A percentile compares a stretch with the other conserved stretches of the same genome.
Evolutionary conservation across 805 yeast species (phyloP).

Genomic region (Brettanomyces naardenensis): DNA sequence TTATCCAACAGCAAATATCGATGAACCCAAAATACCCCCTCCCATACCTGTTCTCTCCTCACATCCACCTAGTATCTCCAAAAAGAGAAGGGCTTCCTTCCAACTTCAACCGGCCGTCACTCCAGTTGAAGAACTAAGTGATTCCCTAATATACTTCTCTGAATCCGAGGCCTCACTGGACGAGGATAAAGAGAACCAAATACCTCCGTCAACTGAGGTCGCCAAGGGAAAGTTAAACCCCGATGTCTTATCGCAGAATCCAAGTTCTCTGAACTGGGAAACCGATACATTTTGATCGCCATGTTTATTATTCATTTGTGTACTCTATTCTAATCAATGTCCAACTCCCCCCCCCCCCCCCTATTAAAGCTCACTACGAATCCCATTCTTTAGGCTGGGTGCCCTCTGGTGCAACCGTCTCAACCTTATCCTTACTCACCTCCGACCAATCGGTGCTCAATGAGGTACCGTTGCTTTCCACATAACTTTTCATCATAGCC

Average conservation of each 20-base stretch:
- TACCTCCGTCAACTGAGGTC: not conserved
- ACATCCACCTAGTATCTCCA: not conserved
- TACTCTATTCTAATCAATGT: too few relatives aligned
- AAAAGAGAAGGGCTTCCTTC: conserved; percentile 3
- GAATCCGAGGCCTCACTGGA: not conserved
- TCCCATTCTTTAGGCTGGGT: conserved; percentile 51
- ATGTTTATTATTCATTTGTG: not conserved
- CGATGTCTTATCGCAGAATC: not conserved
- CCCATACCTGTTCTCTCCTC: not conserved
- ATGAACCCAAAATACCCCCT: not conserved
- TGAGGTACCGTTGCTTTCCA: conserved; percentile 92
- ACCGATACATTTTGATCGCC: not conserved
- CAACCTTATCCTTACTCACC: conserved; percentile 58
- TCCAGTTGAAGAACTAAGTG: conserved; percentile 2
- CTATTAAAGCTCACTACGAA: too few relatives aligned
- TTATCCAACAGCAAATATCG: conserved; percentile 1
- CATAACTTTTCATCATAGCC: conserved; percentile 95
- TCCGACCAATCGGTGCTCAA: conserved; percentile 91
- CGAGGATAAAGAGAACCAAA: conserved; percentile 6
- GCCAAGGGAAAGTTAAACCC: not conserved
- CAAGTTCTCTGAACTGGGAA: not conserved
- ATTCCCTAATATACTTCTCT: conserved; percentile 2
- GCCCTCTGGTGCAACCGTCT: conserved; percentile 70
- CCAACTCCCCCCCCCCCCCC: too few relatives aligned
- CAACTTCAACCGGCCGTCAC: conserved; percentile 1